These are phyloP conservation scores for Aspergillus niger DNA, from an alignment of 2,329 filamentous ascomycete genomes.

Conservation along the genomic window DNA sequence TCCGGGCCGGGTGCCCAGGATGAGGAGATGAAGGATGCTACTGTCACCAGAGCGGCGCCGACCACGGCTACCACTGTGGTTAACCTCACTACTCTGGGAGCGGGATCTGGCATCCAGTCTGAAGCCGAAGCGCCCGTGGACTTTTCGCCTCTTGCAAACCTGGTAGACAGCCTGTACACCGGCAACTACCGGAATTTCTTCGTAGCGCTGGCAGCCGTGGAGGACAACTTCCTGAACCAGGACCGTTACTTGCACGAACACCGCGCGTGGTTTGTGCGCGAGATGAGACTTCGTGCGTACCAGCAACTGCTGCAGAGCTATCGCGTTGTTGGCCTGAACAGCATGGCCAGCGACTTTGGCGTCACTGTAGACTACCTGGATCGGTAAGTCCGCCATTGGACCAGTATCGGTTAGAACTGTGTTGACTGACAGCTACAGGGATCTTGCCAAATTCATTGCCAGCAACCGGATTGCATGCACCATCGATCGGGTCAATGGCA, in stretches of 20 bases:
- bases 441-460: slow-evolving; percentile 95
- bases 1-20: slow-evolving; percentile 76
- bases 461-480: slow-evolving; percentile 93
- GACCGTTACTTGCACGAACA: slow-evolving; percentile 96
- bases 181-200: slow-evolving; percentile 96
- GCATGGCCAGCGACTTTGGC: slow-evolving; percentile 96
- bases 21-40: slow-evolving; percentile 70
- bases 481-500: slow-evolving; percentile 93
- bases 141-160: slow-evolving; percentile 81
- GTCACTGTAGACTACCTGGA: slow-evolving; percentile 96
- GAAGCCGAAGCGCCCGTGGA: slow-evolving; percentile 82
- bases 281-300: slow-evolving; percentile 96
- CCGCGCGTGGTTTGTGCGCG: slow-evolving; percentile 93
- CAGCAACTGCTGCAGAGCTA: slow-evolving; percentile 97
- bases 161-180: slow-evolving; percentile 89
- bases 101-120: slow-evolving; percentile 64
- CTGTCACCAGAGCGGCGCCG: slow-evolving; percentile 55
- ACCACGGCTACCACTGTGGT: slow-evolving; percentile 68
- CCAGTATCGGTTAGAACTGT: background rate
- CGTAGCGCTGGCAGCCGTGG: slow-evolving; percentile 80
- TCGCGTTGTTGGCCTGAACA: slow-evolving; percentile 91
- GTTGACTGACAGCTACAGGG: slow-evolving; percentile 55
- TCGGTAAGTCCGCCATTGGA: slow-evolving; percentile 60
- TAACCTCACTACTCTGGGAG: slow-evolving; percentile 83
- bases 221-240: slow-evolving; percentile 90